Conservation (phyloP, 2,329 filamentous ascomycete species). For the Acarospora socialis region DNA sequence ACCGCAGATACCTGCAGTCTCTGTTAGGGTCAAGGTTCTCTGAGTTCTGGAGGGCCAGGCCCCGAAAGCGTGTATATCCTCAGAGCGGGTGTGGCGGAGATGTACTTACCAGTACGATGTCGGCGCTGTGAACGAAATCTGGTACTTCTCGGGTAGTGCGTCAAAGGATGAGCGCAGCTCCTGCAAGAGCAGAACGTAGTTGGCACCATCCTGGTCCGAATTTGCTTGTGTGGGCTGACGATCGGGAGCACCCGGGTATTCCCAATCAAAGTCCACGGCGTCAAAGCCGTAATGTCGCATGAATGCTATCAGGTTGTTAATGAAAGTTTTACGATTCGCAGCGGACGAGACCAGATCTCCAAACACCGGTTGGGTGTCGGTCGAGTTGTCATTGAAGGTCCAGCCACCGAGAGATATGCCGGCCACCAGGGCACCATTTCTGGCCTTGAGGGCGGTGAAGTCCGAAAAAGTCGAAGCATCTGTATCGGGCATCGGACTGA, state of each 20-base stretch:
- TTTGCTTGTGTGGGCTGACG: no score
- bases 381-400: slow-evolving; percentile 1
- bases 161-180: slow-evolving; percentile 7
- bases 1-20: no score
- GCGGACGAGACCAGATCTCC: not conserved
- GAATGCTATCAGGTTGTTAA: not conserved
- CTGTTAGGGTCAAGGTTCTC: no score
- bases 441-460: not conserved
- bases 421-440: not conserved
- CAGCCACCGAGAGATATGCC: not conserved
- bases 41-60: no score
- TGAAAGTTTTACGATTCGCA: not conserved
- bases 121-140: no score
- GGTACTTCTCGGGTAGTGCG: no score
- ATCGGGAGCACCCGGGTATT: not conserved
- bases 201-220: no score
- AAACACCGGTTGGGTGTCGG: not conserved
- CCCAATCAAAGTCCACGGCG: slow-evolving; percentile 2
- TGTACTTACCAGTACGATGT: no score
- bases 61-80: no score
- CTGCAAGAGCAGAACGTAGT: slow-evolving; percentile 7
- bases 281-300: not conserved
- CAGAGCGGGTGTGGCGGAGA: no score
- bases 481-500: slow-evolving; percentile 1
- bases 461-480: not conserved